Evolutionary conservation across 2,329 filamentous ascomycete species (phyloP).

Genomic region (Stachybotrys elegans): DNA sequence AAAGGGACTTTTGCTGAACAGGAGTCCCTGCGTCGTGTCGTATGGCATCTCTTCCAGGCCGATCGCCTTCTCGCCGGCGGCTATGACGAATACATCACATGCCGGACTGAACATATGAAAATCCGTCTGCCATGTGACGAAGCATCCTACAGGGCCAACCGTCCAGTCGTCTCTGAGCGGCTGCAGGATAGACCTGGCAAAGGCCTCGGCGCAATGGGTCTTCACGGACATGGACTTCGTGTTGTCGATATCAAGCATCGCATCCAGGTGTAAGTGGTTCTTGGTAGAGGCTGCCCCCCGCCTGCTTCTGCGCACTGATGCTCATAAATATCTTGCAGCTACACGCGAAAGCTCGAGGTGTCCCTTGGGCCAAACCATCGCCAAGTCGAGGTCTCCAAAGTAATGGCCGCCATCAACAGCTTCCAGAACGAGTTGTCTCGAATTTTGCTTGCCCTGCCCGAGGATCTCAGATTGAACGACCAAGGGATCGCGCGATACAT

Average conservation of each 20-base stretch:
- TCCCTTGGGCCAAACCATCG: conserved; percentile 12
- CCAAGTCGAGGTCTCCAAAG: conserved; percentile 27
- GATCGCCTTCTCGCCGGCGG: conserved; percentile 33
- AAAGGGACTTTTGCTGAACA: conserved; percentile 27
- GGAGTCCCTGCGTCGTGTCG: conserved; percentile 29
- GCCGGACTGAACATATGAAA: conserved; percentile 31
- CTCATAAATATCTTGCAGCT: conserved; percentile 9
- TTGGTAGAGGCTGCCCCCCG: no score
- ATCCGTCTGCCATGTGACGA: conserved; percentile 31
- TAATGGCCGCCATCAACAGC: conserved; percentile 30
- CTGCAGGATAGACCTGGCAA: conserved; percentile 22
- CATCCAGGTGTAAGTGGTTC: conserved; percentile 25
- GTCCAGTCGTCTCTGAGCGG: conserved; percentile 23
- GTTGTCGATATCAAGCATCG: conserved; percentile 31
- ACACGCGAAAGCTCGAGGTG: conserved; percentile 19
- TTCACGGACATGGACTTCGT: conserved; percentile 30
- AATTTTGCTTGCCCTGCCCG: conserved; percentile 29
- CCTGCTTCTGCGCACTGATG: background rate
- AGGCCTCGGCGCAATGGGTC: conserved; percentile 17
- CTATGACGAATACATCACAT: conserved; percentile 34
- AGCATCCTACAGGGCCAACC: conserved; percentile 24
- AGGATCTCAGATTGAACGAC: conserved; percentile 27
- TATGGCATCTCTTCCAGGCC: conserved; percentile 33
- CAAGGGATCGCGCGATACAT: conserved; percentile 26
- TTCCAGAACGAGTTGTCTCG: conserved; percentile 32